phyloP scores from a whole-genome alignment of 192 early-diverging fungal genomes.

The Allomyces macrogynus region DNA sequence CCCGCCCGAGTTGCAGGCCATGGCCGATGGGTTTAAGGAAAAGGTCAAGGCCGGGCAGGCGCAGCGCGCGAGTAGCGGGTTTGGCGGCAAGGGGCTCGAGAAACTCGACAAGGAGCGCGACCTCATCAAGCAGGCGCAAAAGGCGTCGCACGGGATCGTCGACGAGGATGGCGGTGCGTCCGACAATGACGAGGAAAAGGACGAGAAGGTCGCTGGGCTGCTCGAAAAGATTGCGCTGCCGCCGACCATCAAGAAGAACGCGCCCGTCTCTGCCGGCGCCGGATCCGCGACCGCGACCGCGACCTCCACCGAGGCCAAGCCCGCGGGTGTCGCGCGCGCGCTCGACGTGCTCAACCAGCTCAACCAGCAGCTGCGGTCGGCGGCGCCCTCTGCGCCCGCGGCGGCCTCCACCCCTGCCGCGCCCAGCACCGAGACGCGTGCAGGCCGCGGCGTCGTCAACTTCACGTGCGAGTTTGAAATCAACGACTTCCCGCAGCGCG shows the following conservation, averaged over 20 bases:
- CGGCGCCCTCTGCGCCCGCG: background rate
- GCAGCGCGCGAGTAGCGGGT: slow-evolving; percentile 51
- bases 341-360: slow-evolving; percentile 20
- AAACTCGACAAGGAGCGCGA: slow-evolving; percentile 81
- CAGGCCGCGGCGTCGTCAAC: slow-evolving; percentile 10
- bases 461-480: slow-evolving; percentile 80
- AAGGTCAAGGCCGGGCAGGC: slow-evolving; percentile 63
- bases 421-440: no score
- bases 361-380: slow-evolving; percentile 17
- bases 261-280: slow-evolving; percentile 6
- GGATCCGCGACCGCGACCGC: slow-evolving; percentile 7
- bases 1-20: slow-evolving; percentile 49
- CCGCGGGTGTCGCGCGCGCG: background rate
- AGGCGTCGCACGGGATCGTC: slow-evolving; percentile 54
- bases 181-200: slow-evolving; percentile 34
- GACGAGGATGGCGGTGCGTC: slow-evolving; percentile 39
- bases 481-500: slow-evolving; percentile 93
- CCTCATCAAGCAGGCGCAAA: slow-evolving; percentile 74
- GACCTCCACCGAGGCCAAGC: background rate
- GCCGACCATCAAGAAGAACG: slow-evolving; percentile 8
- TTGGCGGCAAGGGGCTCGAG: slow-evolving; percentile 93
- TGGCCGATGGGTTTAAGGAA: slow-evolving; percentile 57
- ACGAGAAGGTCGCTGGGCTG: slow-evolving; percentile 10
- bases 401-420: background rate
- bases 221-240: slow-evolving; percentile 3